phyloP scores from a whole-genome alignment of 208 protist species.

The Acanthamoeba royreba region DNA sequence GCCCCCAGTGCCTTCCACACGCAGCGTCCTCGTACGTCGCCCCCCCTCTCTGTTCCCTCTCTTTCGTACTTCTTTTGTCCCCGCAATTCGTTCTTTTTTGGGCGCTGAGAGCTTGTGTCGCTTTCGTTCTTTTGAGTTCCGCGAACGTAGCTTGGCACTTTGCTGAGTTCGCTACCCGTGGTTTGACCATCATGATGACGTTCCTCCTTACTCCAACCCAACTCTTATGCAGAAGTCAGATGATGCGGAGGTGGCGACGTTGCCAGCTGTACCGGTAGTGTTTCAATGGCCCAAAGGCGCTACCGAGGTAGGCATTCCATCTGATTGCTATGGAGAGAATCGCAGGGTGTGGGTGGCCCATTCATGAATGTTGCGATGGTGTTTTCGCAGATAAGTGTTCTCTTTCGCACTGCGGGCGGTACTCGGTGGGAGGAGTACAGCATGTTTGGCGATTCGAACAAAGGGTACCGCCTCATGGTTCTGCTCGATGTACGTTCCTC shows the following conservation, averaged over 20 bases:
- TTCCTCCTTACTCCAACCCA: too few species aligned
- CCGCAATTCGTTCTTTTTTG: not conserved
- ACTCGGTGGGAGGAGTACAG: not conserved
- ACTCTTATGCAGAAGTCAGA: too few species aligned
- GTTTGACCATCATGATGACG: too few species aligned
- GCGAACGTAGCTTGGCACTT: too few species aligned
- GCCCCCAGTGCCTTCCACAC: not conserved
- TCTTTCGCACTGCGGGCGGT: not conserved
- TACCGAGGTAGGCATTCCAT: not conserved
- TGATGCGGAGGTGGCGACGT: not conserved
- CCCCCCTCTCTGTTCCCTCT: not conserved
- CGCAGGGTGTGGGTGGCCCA: not conserved
- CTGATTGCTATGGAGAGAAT: too few species aligned
- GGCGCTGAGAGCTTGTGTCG: not conserved
- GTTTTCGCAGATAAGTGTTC: not conserved
- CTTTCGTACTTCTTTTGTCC: not conserved
- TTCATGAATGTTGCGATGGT: not conserved
- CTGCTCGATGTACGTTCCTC: not conserved
- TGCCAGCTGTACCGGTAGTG: not conserved
- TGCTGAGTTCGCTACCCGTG: too few species aligned
- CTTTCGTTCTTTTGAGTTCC: not conserved
- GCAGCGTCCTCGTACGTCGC: not conserved
- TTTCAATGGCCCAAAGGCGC: not conserved
- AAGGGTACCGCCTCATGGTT: not conserved
- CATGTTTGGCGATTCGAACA: not conserved